Evolutionary conservation across 257 asterid genomes (phyloP), one percentile per base, ranked within the genome.

Genomic region (Echium plantagineum): DNA sequence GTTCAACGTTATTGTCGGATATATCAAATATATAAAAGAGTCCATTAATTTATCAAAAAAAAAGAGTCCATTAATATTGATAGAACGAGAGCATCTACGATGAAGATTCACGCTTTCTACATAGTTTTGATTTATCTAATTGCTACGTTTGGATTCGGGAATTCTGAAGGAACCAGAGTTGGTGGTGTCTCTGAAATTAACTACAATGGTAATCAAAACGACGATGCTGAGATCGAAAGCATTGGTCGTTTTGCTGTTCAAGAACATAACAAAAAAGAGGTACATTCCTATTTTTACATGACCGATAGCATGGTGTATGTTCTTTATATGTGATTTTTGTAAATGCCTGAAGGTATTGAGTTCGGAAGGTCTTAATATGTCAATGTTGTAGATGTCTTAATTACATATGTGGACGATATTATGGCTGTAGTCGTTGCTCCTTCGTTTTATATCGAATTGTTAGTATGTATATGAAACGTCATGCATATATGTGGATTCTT

Each of bases 171-270:
- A 35, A 35, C 12, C 12, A 35, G 46, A 8, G 46, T 67, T 21
- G 90, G 84, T 12, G 84, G 86, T 24, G 21, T 48, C 15, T 61
- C 63, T 46, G 57, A 66, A 7, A 35, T 2, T 66, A 24, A 15
- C 15, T 64, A 28, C 38, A 48, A 20, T 4, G 73, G 69, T 9
- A 21, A 8, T 56, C 66, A 56, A 32, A 79, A 72, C 65, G 55
- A 55, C 48, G 74, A 58, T 28, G 74, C 60, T 1, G 82, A 79
- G 21, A 62, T 79, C 26, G 82, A 72, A 60, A 63, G 57, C 51
- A 57, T 82, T 13, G 83, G 78, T 4, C 78, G 85, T 21, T 82
- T 77, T 49, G 83, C 85, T 55, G 82, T 82, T 59, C 66, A 72
- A 58, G 68, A 79, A 52, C 75, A 79, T 64, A 82, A 82, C 64